A percentile compares a stretch with the other conserved stretches of the same genome.
phyloP scores from a whole-genome alignment of 371 early-diverging fungal genomes.

The Umbelopsis sp. region DNA sequence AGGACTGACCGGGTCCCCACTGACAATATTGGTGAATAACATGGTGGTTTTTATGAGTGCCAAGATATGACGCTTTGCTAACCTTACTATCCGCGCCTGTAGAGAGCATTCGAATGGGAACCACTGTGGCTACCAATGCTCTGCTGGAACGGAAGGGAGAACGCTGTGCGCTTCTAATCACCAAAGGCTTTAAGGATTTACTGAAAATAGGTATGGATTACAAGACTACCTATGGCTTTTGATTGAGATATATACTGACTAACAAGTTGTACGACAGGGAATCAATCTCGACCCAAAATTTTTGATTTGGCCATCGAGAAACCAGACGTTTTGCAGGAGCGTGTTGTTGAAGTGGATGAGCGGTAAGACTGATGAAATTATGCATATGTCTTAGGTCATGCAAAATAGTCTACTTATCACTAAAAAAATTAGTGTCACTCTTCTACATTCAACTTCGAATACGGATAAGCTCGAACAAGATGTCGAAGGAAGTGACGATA shows the following conservation, averaged over 20 bases:
- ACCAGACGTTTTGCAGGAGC: constrained; percentile 85
- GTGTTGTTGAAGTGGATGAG: constrained; percentile 90
- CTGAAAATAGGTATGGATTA: constrained; percentile 58
- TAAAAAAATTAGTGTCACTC: constrained; percentile 57
- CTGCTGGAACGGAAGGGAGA: constrained; percentile 91
- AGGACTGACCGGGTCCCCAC: constrained; percentile 80
- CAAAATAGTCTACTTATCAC: background rate
- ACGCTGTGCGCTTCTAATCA: constrained; percentile 83
- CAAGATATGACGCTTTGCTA: background rate
- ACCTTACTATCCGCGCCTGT: constrained; percentile 9
- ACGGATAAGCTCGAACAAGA: constrained; percentile 38
- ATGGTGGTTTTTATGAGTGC: background rate
- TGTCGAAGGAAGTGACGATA: constrained; percentile 37
- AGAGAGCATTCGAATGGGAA: constrained; percentile 94
- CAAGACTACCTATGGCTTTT: background rate
- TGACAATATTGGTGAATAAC: constrained; percentile 59
- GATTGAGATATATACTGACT: too few species aligned
- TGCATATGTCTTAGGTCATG: too few species aligned
- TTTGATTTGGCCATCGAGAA: constrained; percentile 87
- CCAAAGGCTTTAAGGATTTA: constrained; percentile 87
- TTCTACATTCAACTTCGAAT: constrained; percentile 71
- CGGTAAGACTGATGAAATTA: constrained; percentile 46
- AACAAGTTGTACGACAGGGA: constrained; percentile 58
- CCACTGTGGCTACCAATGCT: constrained; percentile 98
- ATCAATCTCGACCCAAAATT: constrained; percentile 92